phyloP scores from a whole-genome alignment of 352 stramenopile genomes.

The Phytophthora boehmeriae region DNA sequence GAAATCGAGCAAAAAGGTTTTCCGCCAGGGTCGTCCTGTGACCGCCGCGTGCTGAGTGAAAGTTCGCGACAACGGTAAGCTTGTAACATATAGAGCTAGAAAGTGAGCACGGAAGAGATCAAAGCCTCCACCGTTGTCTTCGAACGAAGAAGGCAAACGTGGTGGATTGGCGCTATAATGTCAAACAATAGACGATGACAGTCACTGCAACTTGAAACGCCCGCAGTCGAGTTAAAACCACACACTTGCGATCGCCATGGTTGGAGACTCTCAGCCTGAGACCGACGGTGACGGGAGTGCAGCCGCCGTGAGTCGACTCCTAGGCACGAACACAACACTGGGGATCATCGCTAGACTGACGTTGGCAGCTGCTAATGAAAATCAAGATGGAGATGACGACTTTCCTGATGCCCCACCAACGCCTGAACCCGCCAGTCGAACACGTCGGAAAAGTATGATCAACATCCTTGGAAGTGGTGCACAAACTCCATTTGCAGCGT shows the following conservation, averaged over 20 bases:
- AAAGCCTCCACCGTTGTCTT: constrained; percentile 24
- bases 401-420: constrained; percentile 15
- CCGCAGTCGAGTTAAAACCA: background rate
- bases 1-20: constrained; percentile 47
- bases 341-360: constrained; percentile 63
- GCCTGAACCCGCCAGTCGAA: constrained; percentile 2
- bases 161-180: constrained; percentile 25
- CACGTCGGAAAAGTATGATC: constrained; percentile 16
- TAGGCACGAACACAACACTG: constrained; percentile 52
- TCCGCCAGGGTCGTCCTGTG: constrained; percentile 39
- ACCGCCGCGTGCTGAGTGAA: constrained; percentile 28
- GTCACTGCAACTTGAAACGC: constrained; percentile 32
- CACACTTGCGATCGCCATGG: constrained; percentile 15
- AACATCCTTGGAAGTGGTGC: constrained; percentile 10
- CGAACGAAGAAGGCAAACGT: constrained; percentile 37
- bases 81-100: constrained; percentile 36
- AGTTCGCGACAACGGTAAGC: constrained; percentile 11
- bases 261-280: constrained; percentile 24
- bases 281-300: constrained; percentile 20
- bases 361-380: constrained; percentile 41
- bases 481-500: constrained; percentile 17
- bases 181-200: constrained; percentile 32
- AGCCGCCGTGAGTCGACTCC: constrained; percentile 38
- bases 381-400: constrained; percentile 40
- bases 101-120: constrained; percentile 4